Conservation (phyloP, 805 yeast species). For the Saitoella complicata region DNA sequence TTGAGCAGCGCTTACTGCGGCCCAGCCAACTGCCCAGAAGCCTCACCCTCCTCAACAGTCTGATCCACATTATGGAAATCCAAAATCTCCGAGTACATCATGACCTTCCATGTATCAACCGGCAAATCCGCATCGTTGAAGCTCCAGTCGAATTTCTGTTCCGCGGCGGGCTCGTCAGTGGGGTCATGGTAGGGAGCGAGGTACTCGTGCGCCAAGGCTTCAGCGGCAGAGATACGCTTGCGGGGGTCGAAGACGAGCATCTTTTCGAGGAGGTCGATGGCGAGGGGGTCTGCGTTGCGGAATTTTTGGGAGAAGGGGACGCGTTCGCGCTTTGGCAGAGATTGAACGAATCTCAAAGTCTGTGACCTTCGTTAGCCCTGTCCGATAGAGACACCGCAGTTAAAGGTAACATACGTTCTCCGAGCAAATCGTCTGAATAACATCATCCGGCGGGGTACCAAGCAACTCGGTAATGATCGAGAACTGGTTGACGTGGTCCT, state of each 20-base stretch:
- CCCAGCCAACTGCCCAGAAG: background rate
- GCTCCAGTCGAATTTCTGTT: slow-evolving; percentile 90
- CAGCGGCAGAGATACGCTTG: slow-evolving; percentile 82
- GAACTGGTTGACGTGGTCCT: slow-evolving; percentile 96
- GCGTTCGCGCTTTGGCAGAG: slow-evolving; percentile 87
- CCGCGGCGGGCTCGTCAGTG: slow-evolving; percentile 89
- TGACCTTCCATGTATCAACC: slow-evolving; percentile 94
- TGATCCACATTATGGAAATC: slow-evolving; percentile 81
- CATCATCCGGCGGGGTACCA: slow-evolving; percentile 94
- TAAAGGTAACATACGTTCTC: slow-evolving; percentile 36
- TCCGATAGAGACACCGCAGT: background rate
- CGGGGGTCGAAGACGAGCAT: slow-evolving; percentile 94
- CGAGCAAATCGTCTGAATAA: slow-evolving; percentile 86
- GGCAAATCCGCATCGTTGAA: slow-evolving; percentile 92
- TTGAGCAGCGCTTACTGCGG: no score
- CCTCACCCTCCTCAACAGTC: slow-evolving; percentile 9
- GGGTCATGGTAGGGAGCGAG: slow-evolving; percentile 94
- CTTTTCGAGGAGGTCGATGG: slow-evolving; percentile 70
- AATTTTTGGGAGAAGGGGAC: slow-evolving; percentile 72
- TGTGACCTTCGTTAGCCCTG: background rate
- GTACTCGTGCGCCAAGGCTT: slow-evolving; percentile 79
- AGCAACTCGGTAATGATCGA: slow-evolving; percentile 88
- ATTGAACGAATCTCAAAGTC: slow-evolving; percentile 81
- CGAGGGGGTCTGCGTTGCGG: slow-evolving; percentile 51
- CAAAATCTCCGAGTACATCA: slow-evolving; percentile 95